phyloP scores from a whole-genome alignment of 306 rosid species.

The Gastrolobium bilobum region DNA sequence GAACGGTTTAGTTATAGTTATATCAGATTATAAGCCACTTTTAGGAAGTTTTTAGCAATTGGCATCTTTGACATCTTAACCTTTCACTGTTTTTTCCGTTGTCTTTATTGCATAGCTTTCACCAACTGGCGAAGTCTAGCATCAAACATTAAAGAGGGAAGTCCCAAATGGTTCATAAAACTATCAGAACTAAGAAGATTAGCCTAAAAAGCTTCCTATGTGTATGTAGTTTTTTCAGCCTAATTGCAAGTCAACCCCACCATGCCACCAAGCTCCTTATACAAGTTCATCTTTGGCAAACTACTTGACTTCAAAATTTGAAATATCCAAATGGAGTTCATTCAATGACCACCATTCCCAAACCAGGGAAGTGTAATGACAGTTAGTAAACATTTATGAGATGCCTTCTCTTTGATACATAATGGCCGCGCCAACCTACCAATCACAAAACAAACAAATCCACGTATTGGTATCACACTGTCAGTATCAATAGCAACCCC shows the following conservation, averaged over 20 bases:
- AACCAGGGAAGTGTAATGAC: conserved; percentile 41
- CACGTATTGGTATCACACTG: too few relatives aligned
- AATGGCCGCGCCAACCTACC: too few relatives aligned
- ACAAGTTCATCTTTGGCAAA: conserved; percentile 45
- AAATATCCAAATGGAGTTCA: conserved; percentile 39
- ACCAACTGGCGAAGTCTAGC: conserved; percentile 25
- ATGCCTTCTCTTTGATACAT: too few relatives aligned
- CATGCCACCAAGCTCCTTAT: conserved; percentile 6
- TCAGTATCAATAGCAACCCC: too few relatives aligned
- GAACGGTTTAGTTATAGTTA: not conserved
- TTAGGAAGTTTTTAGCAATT: conserved; percentile 10
- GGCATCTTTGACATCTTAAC: conserved; percentile 21
- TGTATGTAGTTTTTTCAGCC: conserved; percentile 2
- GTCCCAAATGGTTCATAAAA: conserved; percentile 7
- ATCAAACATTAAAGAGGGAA: conserved; percentile 42
- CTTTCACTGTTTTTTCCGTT: conserved; percentile 38
- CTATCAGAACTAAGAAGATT: conserved; percentile 45
- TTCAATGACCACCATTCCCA: conserved; percentile 50
- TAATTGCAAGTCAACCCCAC: conserved; percentile 18
- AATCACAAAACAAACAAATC: too few relatives aligned
- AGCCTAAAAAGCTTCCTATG: conserved; percentile 26
- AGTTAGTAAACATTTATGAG: conserved; percentile 67
- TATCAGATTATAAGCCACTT: not conserved
- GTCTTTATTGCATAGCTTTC: conserved; percentile 32
- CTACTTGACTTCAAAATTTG: conserved; percentile 51